Base-by-base conservation (phyloP, 305 asterid species). In the Nicotiana rustica region DNA sequence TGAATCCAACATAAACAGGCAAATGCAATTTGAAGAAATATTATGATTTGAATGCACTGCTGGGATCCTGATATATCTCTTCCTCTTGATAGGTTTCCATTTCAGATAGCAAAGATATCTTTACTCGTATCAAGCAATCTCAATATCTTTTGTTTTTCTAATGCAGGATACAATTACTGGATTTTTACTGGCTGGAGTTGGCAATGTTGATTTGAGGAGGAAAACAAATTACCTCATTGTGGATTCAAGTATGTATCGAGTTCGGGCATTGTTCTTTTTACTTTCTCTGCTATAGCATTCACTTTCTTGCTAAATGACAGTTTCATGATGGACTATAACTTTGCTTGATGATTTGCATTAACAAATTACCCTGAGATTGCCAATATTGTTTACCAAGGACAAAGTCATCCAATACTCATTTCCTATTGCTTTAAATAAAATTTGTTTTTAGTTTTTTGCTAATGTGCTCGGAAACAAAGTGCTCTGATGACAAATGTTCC, bases 111-210 rank as follows among this genome's bases (percentile, higher is more conserved):
- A 25, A 25, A 25, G 29, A 25, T 41, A 41, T 41, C 47, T 41
- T 41, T 41, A 41, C 10, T 41, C 47, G 10, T 7, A 41, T 41
- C 47, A 41, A 41, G 10, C 7, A 41, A 41, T 41, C 47, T 41
- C 10, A 41, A 41, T 41, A 41, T 41, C 10, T 41, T 41, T 41
- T 52, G 17, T 10, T 13, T 52, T 88, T 77, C 82, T 55, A 62
- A 77, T 89, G 87, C 73, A 95, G 98, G 97, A 95, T 84, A 95
- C 98, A 0, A 87, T 95, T 73, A 92, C 97, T 77, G 98, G 98
- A 56, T 95, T 92, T 88, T 85, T 93, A 86, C 90, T 95, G 82
- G 97, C 98, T 78, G 97, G 97, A 85, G 89, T 86, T 79, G 95
- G 86, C 83, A 93, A 85, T 78, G 83, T 85, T 85, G 88, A 82